Conservation (phyloP, 2,329 filamentous ascomycete genomes). For the Xylaria digitata region DNA sequence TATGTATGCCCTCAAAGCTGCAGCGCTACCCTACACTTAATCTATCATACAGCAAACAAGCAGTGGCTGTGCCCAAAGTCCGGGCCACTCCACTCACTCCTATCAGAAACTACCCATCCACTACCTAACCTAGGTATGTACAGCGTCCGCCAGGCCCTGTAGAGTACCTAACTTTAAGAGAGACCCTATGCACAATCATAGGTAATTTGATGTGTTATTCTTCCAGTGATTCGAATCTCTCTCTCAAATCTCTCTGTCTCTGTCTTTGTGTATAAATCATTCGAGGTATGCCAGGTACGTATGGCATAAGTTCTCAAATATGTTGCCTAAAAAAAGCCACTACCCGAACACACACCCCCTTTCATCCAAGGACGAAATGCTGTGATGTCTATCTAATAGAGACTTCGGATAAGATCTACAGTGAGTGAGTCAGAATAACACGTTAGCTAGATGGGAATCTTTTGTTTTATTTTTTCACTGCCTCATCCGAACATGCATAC, state of each 20-base stretch:
- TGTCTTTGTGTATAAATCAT: too few relatives aligned
- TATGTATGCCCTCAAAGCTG: neutral
- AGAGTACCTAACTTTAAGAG: too few relatives aligned
- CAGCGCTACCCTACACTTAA: slow-evolving; percentile 6
- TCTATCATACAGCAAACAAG: neutral
- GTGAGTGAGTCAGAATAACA: neutral
- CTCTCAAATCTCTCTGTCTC: too few relatives aligned
- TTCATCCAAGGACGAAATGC: slow-evolving; percentile 5
- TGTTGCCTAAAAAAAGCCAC: neutral
- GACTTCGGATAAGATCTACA: slow-evolving; percentile 8
- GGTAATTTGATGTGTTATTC: too few relatives aligned
- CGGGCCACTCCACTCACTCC: too few relatives aligned
- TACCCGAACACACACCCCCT: neutral
- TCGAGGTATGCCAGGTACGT: too few relatives aligned
- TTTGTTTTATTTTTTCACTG: slow-evolving; percentile 1
- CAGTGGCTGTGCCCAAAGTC: neutral
- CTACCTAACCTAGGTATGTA: too few relatives aligned
- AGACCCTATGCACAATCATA: too few relatives aligned
- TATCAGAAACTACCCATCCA: too few relatives aligned
- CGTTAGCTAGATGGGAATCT: neutral
- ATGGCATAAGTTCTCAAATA: too few relatives aligned
- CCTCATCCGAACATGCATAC: neutral
- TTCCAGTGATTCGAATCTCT: too few relatives aligned
- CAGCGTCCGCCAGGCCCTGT: too few relatives aligned
- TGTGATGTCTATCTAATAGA: neutral